phyloP scores from a whole-genome alignment of 768 basidiomycete genomes.

The Pisolithus marmoratus region DNA sequence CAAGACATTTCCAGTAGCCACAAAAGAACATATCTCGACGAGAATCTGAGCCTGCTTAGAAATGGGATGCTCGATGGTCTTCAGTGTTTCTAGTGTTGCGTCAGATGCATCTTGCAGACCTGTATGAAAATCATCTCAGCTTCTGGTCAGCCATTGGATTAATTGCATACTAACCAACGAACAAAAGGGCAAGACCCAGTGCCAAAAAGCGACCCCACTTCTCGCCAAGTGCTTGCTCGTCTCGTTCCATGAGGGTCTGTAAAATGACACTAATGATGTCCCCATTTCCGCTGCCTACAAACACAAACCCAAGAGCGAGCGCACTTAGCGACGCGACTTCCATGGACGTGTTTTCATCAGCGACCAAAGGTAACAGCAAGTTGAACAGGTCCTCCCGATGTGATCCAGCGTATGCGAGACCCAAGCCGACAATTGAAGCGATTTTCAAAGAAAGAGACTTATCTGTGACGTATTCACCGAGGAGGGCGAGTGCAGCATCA shows the following conservation, averaged over 20 bases:
- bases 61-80: slow-evolving; percentile 89
- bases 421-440: slow-evolving; percentile 87
- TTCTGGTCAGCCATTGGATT: not conserved
- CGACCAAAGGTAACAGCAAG: slow-evolving; percentile 73
- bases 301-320: slow-evolving; percentile 89
- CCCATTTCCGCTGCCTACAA: slow-evolving; percentile 91
- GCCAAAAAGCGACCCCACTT: slow-evolving; percentile 94
- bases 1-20: slow-evolving; percentile 92
- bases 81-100: slow-evolving; percentile 87
- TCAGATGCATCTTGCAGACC: slow-evolving; percentile 92
- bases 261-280: slow-evolving; percentile 87
- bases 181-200: slow-evolving; percentile 84
- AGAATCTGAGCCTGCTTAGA: slow-evolving; percentile 88
- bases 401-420: slow-evolving; percentile 91
- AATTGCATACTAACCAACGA: slow-evolving; percentile 58
- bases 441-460: slow-evolving; percentile 79
- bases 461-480: slow-evolving; percentile 87
- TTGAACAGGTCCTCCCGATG: slow-evolving; percentile 79
- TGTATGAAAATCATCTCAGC: slow-evolving; percentile 26
- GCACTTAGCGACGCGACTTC: slow-evolving; percentile 85
- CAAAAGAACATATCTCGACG: slow-evolving; percentile 91
- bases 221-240: slow-evolving; percentile 71
- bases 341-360: slow-evolving; percentile 79
- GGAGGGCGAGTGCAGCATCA: slow-evolving; percentile 86
- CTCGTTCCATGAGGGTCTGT: slow-evolving; percentile 85